A percentile compares a stretch with the other conserved stretches of the same genome.
These are phyloP conservation scores for Gossypium davidsonii DNA, from an alignment of 441 rosid genomes.

Conservation along the genomic window DNA sequence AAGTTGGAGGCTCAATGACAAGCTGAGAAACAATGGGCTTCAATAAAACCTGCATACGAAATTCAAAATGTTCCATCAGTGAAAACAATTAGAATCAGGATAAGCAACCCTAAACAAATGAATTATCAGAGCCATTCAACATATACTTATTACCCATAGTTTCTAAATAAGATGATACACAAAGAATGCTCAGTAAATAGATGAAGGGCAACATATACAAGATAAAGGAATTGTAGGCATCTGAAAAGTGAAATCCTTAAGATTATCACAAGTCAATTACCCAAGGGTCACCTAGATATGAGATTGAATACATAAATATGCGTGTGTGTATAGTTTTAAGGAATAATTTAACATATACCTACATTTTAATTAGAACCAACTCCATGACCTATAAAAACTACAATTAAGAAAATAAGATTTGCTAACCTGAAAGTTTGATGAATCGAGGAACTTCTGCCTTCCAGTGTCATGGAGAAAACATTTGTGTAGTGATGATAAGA, in stretches of 20 bases:
- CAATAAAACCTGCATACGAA: constrained; percentile 57
- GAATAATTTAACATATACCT: background rate
- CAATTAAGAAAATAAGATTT: background rate
- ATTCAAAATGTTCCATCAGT: background rate
- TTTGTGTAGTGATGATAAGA: constrained; percentile 70
- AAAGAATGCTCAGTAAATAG: background rate
- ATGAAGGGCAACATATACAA: background rate
- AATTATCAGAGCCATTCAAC: background rate
- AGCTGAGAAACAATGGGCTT: constrained; percentile 87
- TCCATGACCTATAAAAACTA: constrained; percentile 1
- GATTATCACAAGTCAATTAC: background rate
- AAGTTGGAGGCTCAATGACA: constrained; percentile 54
- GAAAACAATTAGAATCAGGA: background rate
- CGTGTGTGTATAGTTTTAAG: no score
- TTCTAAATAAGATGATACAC: background rate
- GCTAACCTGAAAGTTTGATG: constrained; percentile 76
- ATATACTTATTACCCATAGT: background rate
- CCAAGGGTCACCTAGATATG: background rate
- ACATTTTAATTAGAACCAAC: background rate
- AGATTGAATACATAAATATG: background rate
- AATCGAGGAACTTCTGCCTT: constrained; percentile 66
- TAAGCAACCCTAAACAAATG: background rate
- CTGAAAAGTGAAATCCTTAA: background rate
- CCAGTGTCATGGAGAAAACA: constrained; percentile 85
- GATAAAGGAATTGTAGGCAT: background rate